Percentiles rank a stretch among this genome's conserved stretches.
phyloP scores from a whole-genome alignment of 495 filamentous ascomycete genomes.

The Opeltia flavorubescens region DNA sequence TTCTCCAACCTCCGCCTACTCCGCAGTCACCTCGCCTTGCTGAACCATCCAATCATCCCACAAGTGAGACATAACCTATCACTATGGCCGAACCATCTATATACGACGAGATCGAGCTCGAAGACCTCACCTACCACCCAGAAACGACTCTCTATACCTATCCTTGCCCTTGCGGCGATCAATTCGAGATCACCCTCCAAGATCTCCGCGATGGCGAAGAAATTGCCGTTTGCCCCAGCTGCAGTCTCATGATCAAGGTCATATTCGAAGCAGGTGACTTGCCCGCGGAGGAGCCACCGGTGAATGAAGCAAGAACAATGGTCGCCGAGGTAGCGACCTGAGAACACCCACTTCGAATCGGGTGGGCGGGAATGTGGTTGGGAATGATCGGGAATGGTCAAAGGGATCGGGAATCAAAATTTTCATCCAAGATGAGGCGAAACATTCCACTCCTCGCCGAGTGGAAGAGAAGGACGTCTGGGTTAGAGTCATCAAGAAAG shows the following conservation, averaged over 20 bases:
- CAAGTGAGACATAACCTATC: neutral
- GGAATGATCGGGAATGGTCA: too few relatives aligned
- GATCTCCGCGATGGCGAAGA: constrained; percentile 83
- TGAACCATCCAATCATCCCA: too few relatives aligned
- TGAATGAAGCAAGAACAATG: neutral
- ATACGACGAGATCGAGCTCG: constrained; percentile 99
- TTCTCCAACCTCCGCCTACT: too few relatives aligned
- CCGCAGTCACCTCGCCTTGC: too few relatives aligned
- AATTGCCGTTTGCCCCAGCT: constrained; percentile 89
- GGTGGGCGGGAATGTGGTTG: too few relatives aligned
- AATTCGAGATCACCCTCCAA: constrained; percentile 79
- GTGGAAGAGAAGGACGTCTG: too few relatives aligned
- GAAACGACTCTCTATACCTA: constrained; percentile 79
- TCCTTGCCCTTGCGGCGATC: constrained; percentile 93
- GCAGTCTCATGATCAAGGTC: constrained; percentile 88
- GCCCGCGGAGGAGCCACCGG: neutral
- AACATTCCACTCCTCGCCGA: too few relatives aligned
- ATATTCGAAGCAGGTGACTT: constrained; percentile 59
- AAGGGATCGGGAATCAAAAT: too few relatives aligned
- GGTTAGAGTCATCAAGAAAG: too few relatives aligned
- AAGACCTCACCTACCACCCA: constrained; percentile 91
- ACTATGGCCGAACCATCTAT: constrained; percentile 33
- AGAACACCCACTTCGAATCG: too few relatives aligned
- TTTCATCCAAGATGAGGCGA: too few relatives aligned
- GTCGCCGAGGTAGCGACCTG: neutral